A percentile compares a stretch with the other conserved stretches of the same genome.
Evolutionary conservation across 164 flowering plant species (phyloP).

Genomic region (Tetracentron sinense): DNA sequence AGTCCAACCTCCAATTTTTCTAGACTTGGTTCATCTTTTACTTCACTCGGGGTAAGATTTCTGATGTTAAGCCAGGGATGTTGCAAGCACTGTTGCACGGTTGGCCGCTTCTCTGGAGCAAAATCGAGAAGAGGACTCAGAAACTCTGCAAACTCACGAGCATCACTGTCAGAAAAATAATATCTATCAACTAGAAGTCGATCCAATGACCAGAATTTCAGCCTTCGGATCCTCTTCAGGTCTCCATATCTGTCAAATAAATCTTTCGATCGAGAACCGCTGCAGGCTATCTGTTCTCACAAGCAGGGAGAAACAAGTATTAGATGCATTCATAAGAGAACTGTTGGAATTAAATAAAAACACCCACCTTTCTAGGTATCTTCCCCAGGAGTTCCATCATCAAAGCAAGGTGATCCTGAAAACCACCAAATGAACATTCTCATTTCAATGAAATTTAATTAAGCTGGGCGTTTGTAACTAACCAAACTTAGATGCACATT

Average conservation of each 20-base stretch:
- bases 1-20: conserved; percentile 43
- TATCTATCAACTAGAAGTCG: conserved; percentile 61
- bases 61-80: conserved; percentile 69
- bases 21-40: conserved; percentile 25
- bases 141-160: conserved; percentile 71
- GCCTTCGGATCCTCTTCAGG: conserved; percentile 79
- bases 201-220: conserved; percentile 69
- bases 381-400: conserved; percentile 97
- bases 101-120: conserved; percentile 90
- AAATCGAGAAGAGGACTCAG: conserved; percentile 75
- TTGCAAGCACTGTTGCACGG: conserved; percentile 78
- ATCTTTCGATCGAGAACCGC: conserved; percentile 89
- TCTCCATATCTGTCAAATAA: conserved; percentile 89
- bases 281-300: conserved; percentile 61
- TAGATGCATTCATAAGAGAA: too few species aligned
- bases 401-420: conserved; percentile 86
- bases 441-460: too few species aligned
- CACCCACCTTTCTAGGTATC: conserved; percentile 90
- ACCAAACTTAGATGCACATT: too few species aligned
- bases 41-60: conserved; percentile 21
- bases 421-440: too few species aligned
- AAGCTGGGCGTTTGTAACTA: too few species aligned
- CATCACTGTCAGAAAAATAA: conserved; percentile 61
- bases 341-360: not conserved
- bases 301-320: not conserved